Base-by-base conservation (phyloP, 257 asterid species). In the Euphrasia confusa region DNA sequence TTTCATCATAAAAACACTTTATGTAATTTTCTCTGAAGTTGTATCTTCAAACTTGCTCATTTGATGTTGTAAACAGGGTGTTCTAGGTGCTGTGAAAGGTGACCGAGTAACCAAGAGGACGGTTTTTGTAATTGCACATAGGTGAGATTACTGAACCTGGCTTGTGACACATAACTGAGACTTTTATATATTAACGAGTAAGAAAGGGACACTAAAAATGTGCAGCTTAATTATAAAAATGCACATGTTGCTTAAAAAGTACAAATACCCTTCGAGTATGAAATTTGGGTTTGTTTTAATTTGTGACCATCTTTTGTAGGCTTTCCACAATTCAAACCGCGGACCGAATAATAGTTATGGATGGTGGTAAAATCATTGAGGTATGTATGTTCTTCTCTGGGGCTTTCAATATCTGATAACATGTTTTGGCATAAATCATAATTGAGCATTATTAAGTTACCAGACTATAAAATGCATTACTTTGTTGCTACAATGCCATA, bases 291-390 rank as follows among this genome's bases (percentile, higher is more conserved):
- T 45, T 45, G 52, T 45, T 11, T 45, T 45, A 2, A 17, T 45
- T 45, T 42, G 69, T 49, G 9, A 57, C 61, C 50, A 10, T 74
- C 47, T 52, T 71, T 60, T 66, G 52, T 84, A 89, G 99, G 85
- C 89, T 92, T 67, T 92, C 99, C 7, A 89, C 97, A 8, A 78
- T 92, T 63, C 96, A 82, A 80, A 78, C 81, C 72, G 99, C 97
- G 10, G 96, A 89, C 65, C 80, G 84, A 68, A 89, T 89, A 68
- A 75, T 92, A 61, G 97, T 83, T 63, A 83, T 89, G 96, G 96
- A 89, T 49, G 74, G 77, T 58, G 99, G 99, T 63, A 79, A 74
- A 72, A 78, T 92, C 68, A 79, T 92, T 17, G 96, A 92, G 97
- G 99, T 86, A 75, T 21, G 77, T 30, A 30, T 30, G 40, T 6